Percentiles rank a stretch among this genome's conserved stretches.
These are phyloP conservation scores for Umbelopsis sp. DNA, from an alignment of 371 early-diverging fungal species.

Conservation along the genomic window DNA sequence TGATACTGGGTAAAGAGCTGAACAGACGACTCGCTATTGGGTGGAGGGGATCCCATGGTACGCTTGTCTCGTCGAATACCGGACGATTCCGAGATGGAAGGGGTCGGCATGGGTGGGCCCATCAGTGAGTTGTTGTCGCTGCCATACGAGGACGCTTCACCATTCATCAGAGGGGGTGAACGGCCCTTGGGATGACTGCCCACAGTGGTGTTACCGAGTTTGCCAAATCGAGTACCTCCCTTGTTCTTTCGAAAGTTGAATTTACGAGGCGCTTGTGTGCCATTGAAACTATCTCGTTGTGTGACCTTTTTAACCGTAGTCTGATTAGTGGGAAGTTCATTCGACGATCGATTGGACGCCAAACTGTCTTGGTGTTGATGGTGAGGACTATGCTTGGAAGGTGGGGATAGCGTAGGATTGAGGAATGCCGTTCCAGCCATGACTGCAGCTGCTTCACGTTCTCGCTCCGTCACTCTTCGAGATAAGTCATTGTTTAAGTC, in stretches of 20 bases:
- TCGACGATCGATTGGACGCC: slow-evolving; percentile 25
- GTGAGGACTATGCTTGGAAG: slow-evolving; percentile 22
- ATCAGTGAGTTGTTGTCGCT: slow-evolving; percentile 64
- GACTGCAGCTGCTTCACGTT: slow-evolving; percentile 47
- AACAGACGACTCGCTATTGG: background rate
- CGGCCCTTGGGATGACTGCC: slow-evolving; percentile 12
- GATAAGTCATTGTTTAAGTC: slow-evolving; percentile 61
- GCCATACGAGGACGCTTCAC: slow-evolving; percentile 38
- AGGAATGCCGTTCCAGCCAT: slow-evolving; percentile 35
- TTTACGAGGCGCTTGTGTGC: slow-evolving; percentile 35
- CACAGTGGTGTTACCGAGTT: slow-evolving; percentile 36
- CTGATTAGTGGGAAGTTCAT: slow-evolving; percentile 22
- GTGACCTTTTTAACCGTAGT: slow-evolving; percentile 28
- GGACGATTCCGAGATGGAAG: slow-evolving; percentile 26
- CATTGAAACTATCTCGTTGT: slow-evolving; percentile 33
- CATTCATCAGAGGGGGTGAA: slow-evolving; percentile 18
- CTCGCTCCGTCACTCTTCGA: slow-evolving; percentile 42
- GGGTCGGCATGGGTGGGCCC: slow-evolving; percentile 30
- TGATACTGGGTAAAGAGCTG: slow-evolving; percentile 15
- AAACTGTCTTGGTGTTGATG: slow-evolving; percentile 27
- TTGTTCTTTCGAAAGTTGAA: slow-evolving; percentile 49
- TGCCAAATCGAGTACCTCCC: slow-evolving; percentile 48
- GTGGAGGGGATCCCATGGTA: background rate
- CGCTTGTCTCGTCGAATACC: slow-evolving; percentile 7
- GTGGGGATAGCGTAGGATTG: slow-evolving; percentile 25